Evolutionary conservation across 78 protist genomes (phyloP).

Genomic region (Polysphondylium violaceum): DNA sequence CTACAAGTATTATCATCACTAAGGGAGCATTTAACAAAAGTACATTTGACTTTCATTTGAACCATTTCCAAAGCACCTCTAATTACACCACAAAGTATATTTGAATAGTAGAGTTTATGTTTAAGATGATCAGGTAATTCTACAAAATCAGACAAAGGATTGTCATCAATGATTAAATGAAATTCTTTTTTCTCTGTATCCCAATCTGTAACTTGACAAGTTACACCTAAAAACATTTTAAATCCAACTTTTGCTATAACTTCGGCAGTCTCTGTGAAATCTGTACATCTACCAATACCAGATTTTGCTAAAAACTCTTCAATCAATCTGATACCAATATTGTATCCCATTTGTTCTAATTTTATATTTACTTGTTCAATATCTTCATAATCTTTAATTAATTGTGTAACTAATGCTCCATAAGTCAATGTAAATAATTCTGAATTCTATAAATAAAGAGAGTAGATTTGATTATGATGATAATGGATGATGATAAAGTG

Average conservation of each 20-base stretch:
- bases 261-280: slow-evolving; percentile 95
- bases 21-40: slow-evolving; percentile 81
- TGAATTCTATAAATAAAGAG: slow-evolving; percentile 74
- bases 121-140: slow-evolving; percentile 93
- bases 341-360: slow-evolving; percentile 98
- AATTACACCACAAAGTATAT: slow-evolving; percentile 96
- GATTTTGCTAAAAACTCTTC: slow-evolving; percentile 97
- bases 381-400: slow-evolving; percentile 93
- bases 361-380: slow-evolving; percentile 93
- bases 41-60: slow-evolving; percentile 84
- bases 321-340: slow-evolving; percentile 95
- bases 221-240: slow-evolving; percentile 96
- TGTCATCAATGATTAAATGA: slow-evolving; percentile 86
- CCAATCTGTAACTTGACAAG: slow-evolving; percentile 84
- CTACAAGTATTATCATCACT: slow-evolving; percentile 91
- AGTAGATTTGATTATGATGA: background rate
- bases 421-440: slow-evolving; percentile 98
- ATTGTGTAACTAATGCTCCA: slow-evolving; percentile 97
- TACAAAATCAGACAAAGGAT: slow-evolving; percentile 92
- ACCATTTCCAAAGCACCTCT: slow-evolving; percentile 97
- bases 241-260: slow-evolving; percentile 96
- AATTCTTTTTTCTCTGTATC: slow-evolving; percentile 75
- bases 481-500: too few species aligned
- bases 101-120: slow-evolving; percentile 83
- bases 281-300: slow-evolving; percentile 78